Evolutionary conservation across 331 rosid species (phyloP), one percentile per base, ranked within the genome.

Genomic region (Quercus lobata): DNA sequence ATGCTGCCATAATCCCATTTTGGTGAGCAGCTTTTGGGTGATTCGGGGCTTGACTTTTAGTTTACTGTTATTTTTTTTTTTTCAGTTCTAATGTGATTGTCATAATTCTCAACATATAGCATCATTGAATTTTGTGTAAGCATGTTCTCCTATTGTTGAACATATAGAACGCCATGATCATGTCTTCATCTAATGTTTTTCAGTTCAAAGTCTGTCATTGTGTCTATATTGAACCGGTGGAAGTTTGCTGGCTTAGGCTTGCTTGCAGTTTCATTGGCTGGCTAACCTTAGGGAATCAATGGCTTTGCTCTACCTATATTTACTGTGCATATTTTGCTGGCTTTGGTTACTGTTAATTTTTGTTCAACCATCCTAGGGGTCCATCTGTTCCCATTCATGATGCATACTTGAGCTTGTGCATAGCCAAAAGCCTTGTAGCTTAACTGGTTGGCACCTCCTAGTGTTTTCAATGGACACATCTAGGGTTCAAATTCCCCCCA

Each of bases 201-300:
- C 98, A 37, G 78, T 91, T 80, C 87, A 90, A 76, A 82, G 87
- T 79, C 89, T 95, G 52, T 72, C 90, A 29, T 77, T 81, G 78
- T n/a, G 92, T 88, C 18, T 84, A 83, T 81, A 83, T 92, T 83
- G 98, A 91, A 83, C 94, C 96, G 11, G 76, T 86, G 82, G 98
- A 95, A 95, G 81, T 89, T 92, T 85, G 94, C 97, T 79, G 79
- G 89, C 57, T 80, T 92, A 87, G 94, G 98, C 52, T 90, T 95
- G 88, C 98, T 92, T 76, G 97, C 94, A 69, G 79, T 95, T 78
- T 91, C 94, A 56, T 90, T 95, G 77, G 86, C 88, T 77, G 83
- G 98, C 82, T 73, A n/a, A n/a, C n/a, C n/a, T n/a, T n/a, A n/a
- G n/a, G n/a, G n/a, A n/a, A n/a, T n/a, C n/a, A n/a, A n/a, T n/a